Percentiles rank a stretch among this genome's conserved stretches.
Evolutionary conservation across 208 protist genomes (phyloP).

Genomic region (Plasmodiophora brassicae): DNA sequence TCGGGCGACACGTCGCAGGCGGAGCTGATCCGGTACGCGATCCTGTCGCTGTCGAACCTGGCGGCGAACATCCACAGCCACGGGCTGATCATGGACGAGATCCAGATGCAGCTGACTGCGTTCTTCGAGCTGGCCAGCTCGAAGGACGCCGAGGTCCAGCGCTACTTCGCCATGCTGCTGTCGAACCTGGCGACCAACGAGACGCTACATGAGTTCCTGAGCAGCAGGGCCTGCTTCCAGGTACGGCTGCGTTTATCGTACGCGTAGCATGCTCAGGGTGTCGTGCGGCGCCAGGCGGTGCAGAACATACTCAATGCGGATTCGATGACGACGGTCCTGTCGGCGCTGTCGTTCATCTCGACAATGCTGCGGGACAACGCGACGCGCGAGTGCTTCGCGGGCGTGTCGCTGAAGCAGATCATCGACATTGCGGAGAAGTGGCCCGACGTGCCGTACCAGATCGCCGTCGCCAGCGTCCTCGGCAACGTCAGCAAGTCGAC

Average conservation of each 20-base stretch:
- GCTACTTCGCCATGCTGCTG: slow-evolving; percentile 28
- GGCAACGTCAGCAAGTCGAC: not conserved
- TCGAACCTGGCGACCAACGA: slow-evolving; percentile 15
- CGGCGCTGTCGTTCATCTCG: slow-evolving; percentile 30
- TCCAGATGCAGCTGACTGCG: slow-evolving; percentile 20
- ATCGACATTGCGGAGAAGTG: not conserved
- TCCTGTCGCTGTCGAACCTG: slow-evolving; percentile 4
- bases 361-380: slow-evolving; percentile 21
- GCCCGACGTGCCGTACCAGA: not conserved
- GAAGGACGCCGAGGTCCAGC: not conserved
- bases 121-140: slow-evolving; percentile 14
- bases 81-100: slow-evolving; percentile 29
- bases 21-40: not conserved
- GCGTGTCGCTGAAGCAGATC: not conserved
- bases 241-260: not conserved
- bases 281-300: not conserved
- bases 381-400: not conserved
- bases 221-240: not conserved
- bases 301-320: not conserved
- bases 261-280: not conserved
- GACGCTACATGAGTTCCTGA: slow-evolving; percentile 13
- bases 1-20: no score
- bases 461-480: not conserved
- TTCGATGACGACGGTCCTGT: not conserved
- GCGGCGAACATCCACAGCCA: not conserved